Base-by-base conservation (phyloP, 2,329 filamentous ascomycete genomes). In the Hypoxylon sp. region DNA sequence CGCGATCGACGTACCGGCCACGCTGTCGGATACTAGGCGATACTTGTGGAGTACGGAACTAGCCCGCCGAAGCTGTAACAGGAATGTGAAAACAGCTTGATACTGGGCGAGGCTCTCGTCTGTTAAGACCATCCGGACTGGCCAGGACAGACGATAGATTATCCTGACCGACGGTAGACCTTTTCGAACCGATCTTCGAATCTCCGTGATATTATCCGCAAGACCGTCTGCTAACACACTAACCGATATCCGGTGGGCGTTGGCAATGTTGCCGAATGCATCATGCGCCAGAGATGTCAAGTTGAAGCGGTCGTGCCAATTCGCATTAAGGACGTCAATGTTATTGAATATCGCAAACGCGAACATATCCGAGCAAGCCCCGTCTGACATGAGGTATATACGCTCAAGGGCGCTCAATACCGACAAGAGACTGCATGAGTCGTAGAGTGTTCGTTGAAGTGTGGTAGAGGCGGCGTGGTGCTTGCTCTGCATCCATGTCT, bases 261-360 rank as follows among this genome's bases (percentile, higher is more conserved):
- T 84, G 1, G 90, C 73, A 1, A 77, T 75, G 0, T 75, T 65
- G 1, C 84, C 80, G 70, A 92, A 92, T 0, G 89, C 86, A 53
- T 88, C 87, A 55, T 92, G 89, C 0, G 89, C 87, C 1, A 92
- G 76, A 64, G 93, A 91, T 0, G 90, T 95, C 23, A 97, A 78
- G 0, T 89, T 81, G 69, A 94, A 96, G 17, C 87, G 85, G 71
- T 97, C 92, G 60, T 88, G 88, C 93, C 92, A 97, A 29, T 76
- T 77, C 4, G 69, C 73, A 70, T 77, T 80, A 13, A 81, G 67
- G 1, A 76, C 79, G 64, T 95, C 90, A 40, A 97, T 82, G 45
- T 89, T 87, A 52, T 88, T 84, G 69, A 97, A 97, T 1, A 97
- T 73, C 10, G 83, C 83, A 21, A 81, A 80, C 10, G 88, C 84